Conservation (phyloP, 257 asterid species). For the Ilex aquifolium region DNA sequence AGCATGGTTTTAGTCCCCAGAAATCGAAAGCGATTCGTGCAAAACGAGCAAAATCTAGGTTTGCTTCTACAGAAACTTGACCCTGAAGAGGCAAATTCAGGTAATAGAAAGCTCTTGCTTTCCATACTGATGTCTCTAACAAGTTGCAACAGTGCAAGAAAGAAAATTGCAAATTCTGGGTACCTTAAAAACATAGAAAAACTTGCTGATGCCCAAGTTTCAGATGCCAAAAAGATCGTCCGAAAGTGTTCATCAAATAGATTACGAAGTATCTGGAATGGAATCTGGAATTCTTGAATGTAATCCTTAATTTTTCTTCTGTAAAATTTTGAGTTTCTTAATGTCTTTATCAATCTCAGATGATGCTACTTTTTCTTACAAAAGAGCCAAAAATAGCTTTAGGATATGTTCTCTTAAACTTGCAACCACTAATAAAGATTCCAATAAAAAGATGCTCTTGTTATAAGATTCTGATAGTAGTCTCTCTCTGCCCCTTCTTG, state of each 20-base stretch:
- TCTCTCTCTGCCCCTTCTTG: too few relatives aligned
- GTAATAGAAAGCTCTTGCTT: conserved; percentile 60
- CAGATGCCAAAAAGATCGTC: conserved; percentile 84
- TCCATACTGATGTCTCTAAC: conserved; percentile 70
- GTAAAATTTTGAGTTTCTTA: not conserved
- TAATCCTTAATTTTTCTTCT: conserved; percentile 6
- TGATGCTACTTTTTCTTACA: too few relatives aligned
- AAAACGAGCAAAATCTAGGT: conserved; percentile 59
- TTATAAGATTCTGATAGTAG: not conserved
- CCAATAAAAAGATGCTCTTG: conserved; percentile 5
- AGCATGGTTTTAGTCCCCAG: conserved; percentile 55
- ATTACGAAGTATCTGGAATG: conserved; percentile 50
- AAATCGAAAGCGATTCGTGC: conserved; percentile 66
- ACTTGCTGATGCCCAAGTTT: conserved; percentile 68
- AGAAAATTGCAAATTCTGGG: conserved; percentile 68
- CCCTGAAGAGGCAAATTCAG: conserved; percentile 45
- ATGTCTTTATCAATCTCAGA: not conserved
- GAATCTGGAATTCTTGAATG: conserved; percentile 68
- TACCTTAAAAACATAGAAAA: conserved; percentile 66
- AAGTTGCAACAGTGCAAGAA: conserved; percentile 70
- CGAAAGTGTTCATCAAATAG: conserved; percentile 50
- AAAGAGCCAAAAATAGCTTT: conserved; percentile 10
- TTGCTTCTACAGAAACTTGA: conserved; percentile 68
- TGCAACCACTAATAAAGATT: conserved; percentile 16
- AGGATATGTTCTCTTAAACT: conserved; percentile 1